Evolutionary conservation across 2,329 filamentous ascomycete genomes (phyloP), one percentile per base, ranked within the genome.

Genomic region (Epichloe gansuensis): DNA sequence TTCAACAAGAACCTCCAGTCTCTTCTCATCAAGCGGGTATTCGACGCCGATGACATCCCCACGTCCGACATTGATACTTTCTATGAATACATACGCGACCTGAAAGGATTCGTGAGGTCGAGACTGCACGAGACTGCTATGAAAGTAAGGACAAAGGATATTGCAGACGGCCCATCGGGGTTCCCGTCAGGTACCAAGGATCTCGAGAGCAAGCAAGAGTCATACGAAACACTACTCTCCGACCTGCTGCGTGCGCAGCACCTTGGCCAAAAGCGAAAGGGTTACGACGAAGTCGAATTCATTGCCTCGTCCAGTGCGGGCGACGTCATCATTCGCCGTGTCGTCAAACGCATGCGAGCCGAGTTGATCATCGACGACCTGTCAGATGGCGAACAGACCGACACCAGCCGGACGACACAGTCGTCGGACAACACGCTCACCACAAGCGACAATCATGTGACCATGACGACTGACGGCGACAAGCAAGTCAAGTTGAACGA

Each of bases 1-100:
- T 97, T 96, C 74, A 95, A 94, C 73, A 96, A 96, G 72, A 91
- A 89, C 60, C 82, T 89, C 64, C 91, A 96, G 68, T 88, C 84
- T 51, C 81, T 88, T 60, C 75, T 96, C 12, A 80, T 96, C 64
- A 91, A 93, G 67, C 83, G 94, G 72, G 71, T 86, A 46, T 88
- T 94, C 65, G 82, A 87, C 59, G 71, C 82, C 58, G 79, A 82
- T 60, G 78, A 80, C 56, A 79, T 96, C 44, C 88, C 90, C 0
- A 71, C 82, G 15, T 72, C 77, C 54, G 80, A 91, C 68, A 82
- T 88, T 54, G 70, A 78, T 46, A 75, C 82, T 23, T 81, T 96
- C 43, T 80, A 85, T 63, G 76, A 81, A 50, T 97, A 96, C 70
- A 80, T 96, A 58, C 74, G 78, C 54, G 88, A 89, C 49, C 70